phyloP scores from a whole-genome alignment of 805 yeast species.

The Ogataea ganodermae region DNA sequence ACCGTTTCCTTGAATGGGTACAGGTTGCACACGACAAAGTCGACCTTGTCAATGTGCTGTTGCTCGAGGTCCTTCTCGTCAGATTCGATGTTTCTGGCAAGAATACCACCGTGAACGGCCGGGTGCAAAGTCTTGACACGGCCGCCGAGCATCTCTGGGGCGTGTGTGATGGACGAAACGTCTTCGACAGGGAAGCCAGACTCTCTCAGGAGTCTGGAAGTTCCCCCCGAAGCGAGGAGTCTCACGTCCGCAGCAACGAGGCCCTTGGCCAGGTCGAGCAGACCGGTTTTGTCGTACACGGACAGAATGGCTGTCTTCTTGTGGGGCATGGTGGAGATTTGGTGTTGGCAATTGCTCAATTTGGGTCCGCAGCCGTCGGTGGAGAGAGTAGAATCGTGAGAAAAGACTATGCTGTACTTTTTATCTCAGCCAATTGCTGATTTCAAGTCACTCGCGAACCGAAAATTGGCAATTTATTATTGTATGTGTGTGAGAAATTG shows the following conservation, averaged over 20 bases:
- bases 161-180: slow-evolving; percentile 92
- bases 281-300: slow-evolving; percentile 96
- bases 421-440: not conserved
- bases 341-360: not conserved
- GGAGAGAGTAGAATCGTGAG: not conserved
- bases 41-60: slow-evolving; percentile 94
- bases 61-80: slow-evolving; percentile 87
- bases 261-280: slow-evolving; percentile 95
- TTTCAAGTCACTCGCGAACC: slow-evolving; percentile 1
- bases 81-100: slow-evolving; percentile 88
- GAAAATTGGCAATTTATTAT: not conserved
- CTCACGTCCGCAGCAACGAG: slow-evolving; percentile 85
- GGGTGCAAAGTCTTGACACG: slow-evolving; percentile 98
- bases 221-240: slow-evolving; percentile 96
- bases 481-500: not conserved
- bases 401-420: not conserved
- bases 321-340: slow-evolving; percentile 31
- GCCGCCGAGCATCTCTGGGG: slow-evolving; percentile 99
- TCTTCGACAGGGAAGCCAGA: slow-evolving; percentile 98
- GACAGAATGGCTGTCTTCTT: slow-evolving; percentile 91
- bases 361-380: not conserved
- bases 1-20: slow-evolving; percentile 98
- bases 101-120: slow-evolving; percentile 97
- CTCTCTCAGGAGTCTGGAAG: slow-evolving; percentile 90
- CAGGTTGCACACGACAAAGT: slow-evolving; percentile 94